phyloP scores from a whole-genome alignment of 2,329 filamentous ascomycete genomes.

The Colletotrichum kahawae region DNA sequence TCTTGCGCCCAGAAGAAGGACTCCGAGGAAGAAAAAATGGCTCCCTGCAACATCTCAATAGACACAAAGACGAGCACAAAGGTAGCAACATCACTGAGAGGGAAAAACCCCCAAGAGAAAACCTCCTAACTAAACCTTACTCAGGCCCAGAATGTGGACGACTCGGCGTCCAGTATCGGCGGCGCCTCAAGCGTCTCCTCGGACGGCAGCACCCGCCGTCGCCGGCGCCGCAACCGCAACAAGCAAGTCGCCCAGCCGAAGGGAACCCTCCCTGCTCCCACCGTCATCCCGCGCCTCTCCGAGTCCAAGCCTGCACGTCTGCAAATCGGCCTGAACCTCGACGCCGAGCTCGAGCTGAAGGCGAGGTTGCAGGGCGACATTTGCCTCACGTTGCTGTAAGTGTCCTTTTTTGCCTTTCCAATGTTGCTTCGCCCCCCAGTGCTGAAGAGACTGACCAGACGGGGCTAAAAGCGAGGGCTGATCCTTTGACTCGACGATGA shows the following conservation, averaged over 20 bases:
- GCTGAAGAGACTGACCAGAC: constrained; percentile 1
- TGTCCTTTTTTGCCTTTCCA: neutral
- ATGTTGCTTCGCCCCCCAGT: neutral
- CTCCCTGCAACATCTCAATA: neutral
- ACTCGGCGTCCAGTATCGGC: constrained; percentile 21
- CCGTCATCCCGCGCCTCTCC: constrained; percentile 28
- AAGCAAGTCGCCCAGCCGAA: neutral
- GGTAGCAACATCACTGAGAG: neutral
- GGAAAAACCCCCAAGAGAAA: neutral
- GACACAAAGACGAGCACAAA: neutral
- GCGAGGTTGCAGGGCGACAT: constrained; percentile 79
- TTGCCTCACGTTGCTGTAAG: constrained; percentile 71
- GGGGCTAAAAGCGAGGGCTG: constrained; percentile 1
- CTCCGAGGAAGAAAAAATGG: neutral
- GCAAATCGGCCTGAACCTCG: constrained; percentile 74
- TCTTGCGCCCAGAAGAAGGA: neutral
- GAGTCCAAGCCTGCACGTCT: constrained; percentile 69
- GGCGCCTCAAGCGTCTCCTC: neutral
- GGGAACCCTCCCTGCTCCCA: neutral
- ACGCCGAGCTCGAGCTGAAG: constrained; percentile 80
- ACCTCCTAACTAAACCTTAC: neutral
- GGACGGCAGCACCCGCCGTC: constrained; percentile 3
- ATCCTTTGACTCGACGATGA: neutral
- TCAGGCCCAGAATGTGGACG: constrained; percentile 11
- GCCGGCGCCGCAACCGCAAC: neutral